A percentile compares a stretch with the other conserved stretches of the same genome.
Conservation (phyloP, 768 basidiomycete species). For the Amanita thiersii region DNA sequence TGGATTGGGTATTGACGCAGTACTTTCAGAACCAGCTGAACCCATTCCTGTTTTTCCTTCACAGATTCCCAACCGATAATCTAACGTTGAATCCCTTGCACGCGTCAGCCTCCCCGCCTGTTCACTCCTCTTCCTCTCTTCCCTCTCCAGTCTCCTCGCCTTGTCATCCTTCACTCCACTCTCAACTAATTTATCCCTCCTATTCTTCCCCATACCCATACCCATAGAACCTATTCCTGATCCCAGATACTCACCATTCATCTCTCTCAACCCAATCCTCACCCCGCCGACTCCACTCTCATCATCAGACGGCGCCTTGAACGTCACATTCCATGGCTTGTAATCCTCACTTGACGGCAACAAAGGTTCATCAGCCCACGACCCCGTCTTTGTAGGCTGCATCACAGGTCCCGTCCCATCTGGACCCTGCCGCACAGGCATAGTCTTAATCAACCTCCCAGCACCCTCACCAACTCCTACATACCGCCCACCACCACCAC, state of each 20-base stretch:
- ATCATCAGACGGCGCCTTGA: slow-evolving; percentile 50
- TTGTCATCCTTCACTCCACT: slow-evolving; percentile 23
- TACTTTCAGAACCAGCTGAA: slow-evolving; percentile 14
- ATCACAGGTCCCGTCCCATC: slow-evolving; percentile 9
- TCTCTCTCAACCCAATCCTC: slow-evolving; percentile 45
- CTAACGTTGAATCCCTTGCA: slow-evolving; percentile 68
- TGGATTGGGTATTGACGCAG: slow-evolving; percentile 33
- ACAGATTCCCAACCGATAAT: slow-evolving; percentile 62
- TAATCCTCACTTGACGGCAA: slow-evolving; percentile 50
- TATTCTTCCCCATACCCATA: slow-evolving; percentile 9
- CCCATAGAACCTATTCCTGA: slow-evolving; percentile 5
- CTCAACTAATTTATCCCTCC: no score
- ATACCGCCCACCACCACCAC: no score
- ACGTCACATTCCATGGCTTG: slow-evolving; percentile 65
- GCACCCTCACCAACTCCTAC: slow-evolving; percentile 2
- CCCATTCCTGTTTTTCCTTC: slow-evolving; percentile 12
- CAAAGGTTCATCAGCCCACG: slow-evolving; percentile 43
- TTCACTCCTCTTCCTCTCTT: slow-evolving; percentile 42
- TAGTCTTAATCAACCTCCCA: not conserved
- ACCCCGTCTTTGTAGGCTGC: slow-evolving; percentile 25
- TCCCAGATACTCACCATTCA: slow-evolving; percentile 13
- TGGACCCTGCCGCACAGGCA: no score
- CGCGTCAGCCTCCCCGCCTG: slow-evolving; percentile 47
- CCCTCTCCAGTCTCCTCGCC: slow-evolving; percentile 35
- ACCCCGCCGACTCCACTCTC: no score